Evolutionary conservation across 2,329 filamentous ascomycete genomes (phyloP).

Genomic region (Colletotrichum gloeosporioides): DNA sequence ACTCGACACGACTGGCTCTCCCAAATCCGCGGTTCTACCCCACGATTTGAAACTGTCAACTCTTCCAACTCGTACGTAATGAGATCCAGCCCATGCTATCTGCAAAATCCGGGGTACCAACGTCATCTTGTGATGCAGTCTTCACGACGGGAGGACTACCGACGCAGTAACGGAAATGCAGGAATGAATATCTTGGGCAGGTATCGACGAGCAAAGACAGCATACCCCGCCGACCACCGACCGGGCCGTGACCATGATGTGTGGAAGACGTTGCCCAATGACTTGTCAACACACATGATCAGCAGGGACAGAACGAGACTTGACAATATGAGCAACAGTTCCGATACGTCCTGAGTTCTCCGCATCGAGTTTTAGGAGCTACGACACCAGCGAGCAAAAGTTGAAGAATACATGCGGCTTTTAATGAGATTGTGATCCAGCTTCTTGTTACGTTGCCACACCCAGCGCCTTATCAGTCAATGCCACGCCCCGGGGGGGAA

Average conservation of each 20-base stretch:
- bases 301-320: background rate
- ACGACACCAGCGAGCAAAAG: background rate
- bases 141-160: background rate
- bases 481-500: background rate
- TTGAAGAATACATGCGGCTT: background rate
- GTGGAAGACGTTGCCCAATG: background rate
- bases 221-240: background rate
- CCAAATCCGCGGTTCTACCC: background rate
- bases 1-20: background rate
- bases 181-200: background rate
- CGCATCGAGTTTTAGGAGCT: background rate
- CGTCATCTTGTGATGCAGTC: background rate
- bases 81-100: background rate
- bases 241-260: background rate
- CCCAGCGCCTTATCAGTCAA: background rate
- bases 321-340: background rate
- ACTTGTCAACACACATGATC: background rate
- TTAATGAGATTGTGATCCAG: background rate
- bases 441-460: background rate
- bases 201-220: background rate
- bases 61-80: background rate
- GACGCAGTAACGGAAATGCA: background rate
- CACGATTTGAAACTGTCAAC: background rate
- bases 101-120: background rate
- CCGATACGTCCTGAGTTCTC: background rate